Evolutionary conservation across 768 basidiomycete genomes (phyloP).

Genomic region (Mycena vitilis): DNA sequence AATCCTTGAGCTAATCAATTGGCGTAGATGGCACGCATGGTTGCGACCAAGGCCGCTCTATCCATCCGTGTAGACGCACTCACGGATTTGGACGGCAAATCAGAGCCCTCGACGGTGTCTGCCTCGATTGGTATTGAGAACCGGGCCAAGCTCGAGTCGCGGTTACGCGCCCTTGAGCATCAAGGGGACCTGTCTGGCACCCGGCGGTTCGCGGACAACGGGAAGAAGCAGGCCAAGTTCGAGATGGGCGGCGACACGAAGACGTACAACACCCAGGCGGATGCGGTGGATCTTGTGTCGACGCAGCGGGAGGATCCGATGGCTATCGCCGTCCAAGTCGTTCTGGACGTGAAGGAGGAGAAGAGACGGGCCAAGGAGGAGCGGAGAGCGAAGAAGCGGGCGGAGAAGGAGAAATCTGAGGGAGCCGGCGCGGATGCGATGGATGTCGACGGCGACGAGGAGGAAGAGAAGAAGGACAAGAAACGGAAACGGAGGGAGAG

Average conservation of each 20-base stretch:
- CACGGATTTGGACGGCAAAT: conserved; percentile 91
- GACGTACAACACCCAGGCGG: conserved; percentile 89
- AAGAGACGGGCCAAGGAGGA: conserved; percentile 86
- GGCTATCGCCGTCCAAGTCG: conserved; percentile 79
- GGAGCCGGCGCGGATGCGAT: conserved; percentile 49
- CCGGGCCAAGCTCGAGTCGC: conserved; percentile 94
- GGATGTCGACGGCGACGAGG: conserved; percentile 53
- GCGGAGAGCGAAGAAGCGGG: conserved; percentile 75
- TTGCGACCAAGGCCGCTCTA: conserved; percentile 96
- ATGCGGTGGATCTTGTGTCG: conserved; percentile 84
- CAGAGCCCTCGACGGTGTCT: conserved; percentile 68
- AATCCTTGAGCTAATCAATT: conserved; percentile 9
- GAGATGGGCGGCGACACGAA: conserved; percentile 83
- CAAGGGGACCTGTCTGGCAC: conserved; percentile 80
- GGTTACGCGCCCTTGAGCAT: conserved; percentile 89
- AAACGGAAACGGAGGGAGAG: conserved; percentile 68
- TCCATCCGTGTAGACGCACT: conserved; percentile 98
- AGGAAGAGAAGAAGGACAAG: conserved; percentile 48
- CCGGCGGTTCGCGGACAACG: conserved; percentile 70
- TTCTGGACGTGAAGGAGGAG: conserved; percentile 88
- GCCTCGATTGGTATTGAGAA: conserved; percentile 93
- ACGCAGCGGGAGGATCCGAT: conserved; percentile 87
- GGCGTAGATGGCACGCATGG: conserved; percentile 96
- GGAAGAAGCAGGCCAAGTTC: conserved; percentile 82
- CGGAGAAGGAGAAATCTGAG: conserved; percentile 54